Conservation (phyloP, 805 yeast species). For the Wickerhamiella dianesei region DNA sequence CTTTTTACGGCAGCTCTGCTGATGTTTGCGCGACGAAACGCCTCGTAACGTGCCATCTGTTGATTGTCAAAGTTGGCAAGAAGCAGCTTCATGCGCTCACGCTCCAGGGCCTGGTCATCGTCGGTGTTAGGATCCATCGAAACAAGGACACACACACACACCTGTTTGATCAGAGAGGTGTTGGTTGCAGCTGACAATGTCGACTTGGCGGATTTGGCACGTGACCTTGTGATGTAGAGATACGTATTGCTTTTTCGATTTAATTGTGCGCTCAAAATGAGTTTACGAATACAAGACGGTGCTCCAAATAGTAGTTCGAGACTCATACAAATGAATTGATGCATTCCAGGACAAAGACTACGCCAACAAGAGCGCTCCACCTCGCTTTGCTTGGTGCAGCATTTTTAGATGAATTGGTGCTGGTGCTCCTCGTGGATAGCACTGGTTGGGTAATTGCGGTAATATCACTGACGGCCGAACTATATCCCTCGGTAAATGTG, state of each 20-base stretch:
- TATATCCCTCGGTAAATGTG: not conserved
- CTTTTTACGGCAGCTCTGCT: conserved; percentile 66
- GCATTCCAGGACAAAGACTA: not conserved
- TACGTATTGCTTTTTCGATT: no score
- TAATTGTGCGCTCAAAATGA: no score
- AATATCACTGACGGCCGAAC: no score
- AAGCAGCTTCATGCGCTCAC: conserved; percentile 34
- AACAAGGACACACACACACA: not conserved
- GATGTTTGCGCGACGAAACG: conserved; percentile 64
- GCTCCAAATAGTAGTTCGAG: no score
- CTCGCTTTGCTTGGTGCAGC: no score
- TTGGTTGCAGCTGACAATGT: no score
- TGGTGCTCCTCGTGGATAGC: no score
- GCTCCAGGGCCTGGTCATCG: conserved; percentile 20
- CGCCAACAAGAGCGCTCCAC: not conserved
- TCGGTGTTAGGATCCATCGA: not conserved
- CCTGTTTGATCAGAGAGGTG: not conserved
- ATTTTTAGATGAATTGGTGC: no score
- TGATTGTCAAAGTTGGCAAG: conserved; percentile 63
- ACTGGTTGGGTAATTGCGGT: no score
- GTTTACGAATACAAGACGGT: no score
- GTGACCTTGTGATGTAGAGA: no score
- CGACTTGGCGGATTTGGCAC: no score
- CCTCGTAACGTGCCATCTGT: conserved; percentile 79
- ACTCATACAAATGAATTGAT: not conserved